These are phyloP conservation scores for Neurospora pannonica DNA, from an alignment of 495 filamentous ascomycete species.

Conservation along the genomic window DNA sequence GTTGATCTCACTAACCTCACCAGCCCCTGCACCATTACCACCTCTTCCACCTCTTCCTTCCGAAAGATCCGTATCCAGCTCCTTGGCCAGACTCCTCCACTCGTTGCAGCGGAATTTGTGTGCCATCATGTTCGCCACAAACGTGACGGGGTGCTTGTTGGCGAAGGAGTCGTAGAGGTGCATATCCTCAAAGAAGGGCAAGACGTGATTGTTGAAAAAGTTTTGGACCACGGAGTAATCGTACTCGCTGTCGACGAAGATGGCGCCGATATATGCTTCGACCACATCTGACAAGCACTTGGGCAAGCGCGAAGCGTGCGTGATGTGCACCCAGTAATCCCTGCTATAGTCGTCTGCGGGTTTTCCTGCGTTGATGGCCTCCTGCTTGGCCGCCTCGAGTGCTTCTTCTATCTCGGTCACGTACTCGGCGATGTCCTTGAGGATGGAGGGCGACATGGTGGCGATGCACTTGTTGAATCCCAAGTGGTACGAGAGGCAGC, in stretches of 20 bases:
- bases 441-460: constrained; percentile 47
- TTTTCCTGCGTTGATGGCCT: constrained; percentile 21
- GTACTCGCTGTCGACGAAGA: constrained; percentile 87
- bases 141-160: constrained; percentile 68
- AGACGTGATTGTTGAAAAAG: constrained; percentile 68
- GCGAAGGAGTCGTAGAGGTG: constrained; percentile 79
- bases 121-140: constrained; percentile 33
- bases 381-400: constrained; percentile 33
- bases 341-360: constrained; percentile 39
- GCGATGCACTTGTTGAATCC: constrained; percentile 68
- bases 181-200: constrained; percentile 82
- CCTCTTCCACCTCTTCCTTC: neutral
- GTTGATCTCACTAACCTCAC: constrained; percentile 28
- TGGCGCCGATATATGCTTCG: constrained; percentile 80
- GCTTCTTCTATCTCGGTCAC: constrained; percentile 56
- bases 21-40: constrained; percentile 2
- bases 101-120: constrained; percentile 36
- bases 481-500: constrained; percentile 66
- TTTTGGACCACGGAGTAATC: constrained; percentile 59
- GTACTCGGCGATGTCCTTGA: constrained; percentile 59
- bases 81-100: constrained; percentile 29
- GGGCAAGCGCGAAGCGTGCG: constrained; percentile 56
- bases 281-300: constrained; percentile 85
- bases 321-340: constrained; percentile 70
- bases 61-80: neutral